phyloP scores from a whole-genome alignment of 23 red algal species.

The Pyropia yezoensis region DNA sequence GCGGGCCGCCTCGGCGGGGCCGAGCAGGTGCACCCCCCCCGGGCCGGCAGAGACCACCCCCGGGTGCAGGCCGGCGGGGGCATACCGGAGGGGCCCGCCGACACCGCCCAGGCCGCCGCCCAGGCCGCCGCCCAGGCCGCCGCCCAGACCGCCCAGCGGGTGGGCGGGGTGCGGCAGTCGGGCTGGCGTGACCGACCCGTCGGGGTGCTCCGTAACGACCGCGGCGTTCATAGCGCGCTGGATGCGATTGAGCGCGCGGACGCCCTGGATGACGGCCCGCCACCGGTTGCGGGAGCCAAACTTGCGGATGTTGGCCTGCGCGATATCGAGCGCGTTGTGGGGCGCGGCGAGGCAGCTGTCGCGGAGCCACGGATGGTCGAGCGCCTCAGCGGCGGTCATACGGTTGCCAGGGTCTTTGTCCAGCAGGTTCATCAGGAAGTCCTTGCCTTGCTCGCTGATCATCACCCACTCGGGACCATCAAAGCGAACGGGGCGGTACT shows the following conservation, averaged over 20 bases:
- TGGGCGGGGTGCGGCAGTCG: too few species aligned
- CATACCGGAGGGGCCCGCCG: too few species aligned
- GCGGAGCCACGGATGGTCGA: background rate
- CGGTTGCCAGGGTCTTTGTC: conserved; percentile 2
- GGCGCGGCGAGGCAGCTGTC: background rate
- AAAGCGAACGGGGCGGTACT: conserved; percentile 10
- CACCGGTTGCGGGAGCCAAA: background rate
- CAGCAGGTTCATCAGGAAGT: background rate
- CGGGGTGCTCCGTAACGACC: too few species aligned
- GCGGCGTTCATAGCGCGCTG: background rate
- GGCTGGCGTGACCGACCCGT: too few species aligned
- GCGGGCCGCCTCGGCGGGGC: too few species aligned
- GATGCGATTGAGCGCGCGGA: background rate
- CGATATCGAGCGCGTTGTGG: background rate
- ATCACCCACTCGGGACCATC: background rate
- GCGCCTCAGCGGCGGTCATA: conserved; percentile 1
- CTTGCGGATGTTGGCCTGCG: background rate
- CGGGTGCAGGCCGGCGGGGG: too few species aligned
- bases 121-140: too few species aligned
- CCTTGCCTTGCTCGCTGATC: background rate
- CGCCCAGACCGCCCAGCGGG: too few species aligned
- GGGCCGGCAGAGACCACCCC: too few species aligned
- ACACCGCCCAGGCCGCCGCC: too few species aligned
- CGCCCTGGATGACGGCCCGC: background rate
- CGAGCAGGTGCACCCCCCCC: too few species aligned